These are phyloP conservation scores for Boletus rubescentipes DNA, from an alignment of 768 basidiomycete species.

Conservation along the genomic window DNA sequence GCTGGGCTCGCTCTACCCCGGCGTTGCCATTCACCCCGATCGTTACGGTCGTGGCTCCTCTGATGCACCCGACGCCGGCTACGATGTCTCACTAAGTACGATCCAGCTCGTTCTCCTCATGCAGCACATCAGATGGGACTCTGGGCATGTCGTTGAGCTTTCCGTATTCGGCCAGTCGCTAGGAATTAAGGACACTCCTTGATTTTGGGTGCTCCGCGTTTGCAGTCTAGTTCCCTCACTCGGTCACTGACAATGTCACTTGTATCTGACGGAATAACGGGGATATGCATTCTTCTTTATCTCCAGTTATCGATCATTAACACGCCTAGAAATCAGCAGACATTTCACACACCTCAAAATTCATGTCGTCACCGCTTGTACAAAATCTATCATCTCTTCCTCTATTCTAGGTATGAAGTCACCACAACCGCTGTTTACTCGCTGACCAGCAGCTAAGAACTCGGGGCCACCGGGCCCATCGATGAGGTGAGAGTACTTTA, in stretches of 20 bases:
- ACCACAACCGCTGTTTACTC: too few species aligned
- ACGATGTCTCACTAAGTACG: constrained; percentile 63
- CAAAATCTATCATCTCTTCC: constrained; percentile 63
- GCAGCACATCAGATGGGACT: constrained; percentile 74
- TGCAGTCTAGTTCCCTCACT: constrained; percentile 65
- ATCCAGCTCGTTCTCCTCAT: constrained; percentile 82
- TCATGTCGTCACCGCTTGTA: constrained; percentile 77
- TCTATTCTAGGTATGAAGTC: constrained; percentile 57
- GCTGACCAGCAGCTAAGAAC: constrained; percentile 12
- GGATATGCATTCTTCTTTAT: constrained; percentile 38
- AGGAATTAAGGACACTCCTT: constrained; percentile 12
- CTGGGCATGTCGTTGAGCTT: constrained; percentile 62
- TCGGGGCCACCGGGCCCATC: constrained; percentile 34
- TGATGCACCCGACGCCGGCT: constrained; percentile 69
- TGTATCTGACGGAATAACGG: constrained; percentile 67
- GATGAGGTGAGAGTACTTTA: constrained; percentile 38
- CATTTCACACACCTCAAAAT: constrained; percentile 70
- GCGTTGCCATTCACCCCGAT: constrained; percentile 42
- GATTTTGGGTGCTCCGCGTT: constrained; percentile 71
- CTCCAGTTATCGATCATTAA: background rate
- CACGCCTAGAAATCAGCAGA: constrained; percentile 48
- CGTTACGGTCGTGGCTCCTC: constrained; percentile 83
- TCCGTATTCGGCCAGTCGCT: constrained; percentile 33
- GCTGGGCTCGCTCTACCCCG: background rate
- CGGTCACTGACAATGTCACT: constrained; percentile 68